phyloP scores from a whole-genome alignment of 192 early-diverging fungal genomes.

The Coemansia sp. region DNA sequence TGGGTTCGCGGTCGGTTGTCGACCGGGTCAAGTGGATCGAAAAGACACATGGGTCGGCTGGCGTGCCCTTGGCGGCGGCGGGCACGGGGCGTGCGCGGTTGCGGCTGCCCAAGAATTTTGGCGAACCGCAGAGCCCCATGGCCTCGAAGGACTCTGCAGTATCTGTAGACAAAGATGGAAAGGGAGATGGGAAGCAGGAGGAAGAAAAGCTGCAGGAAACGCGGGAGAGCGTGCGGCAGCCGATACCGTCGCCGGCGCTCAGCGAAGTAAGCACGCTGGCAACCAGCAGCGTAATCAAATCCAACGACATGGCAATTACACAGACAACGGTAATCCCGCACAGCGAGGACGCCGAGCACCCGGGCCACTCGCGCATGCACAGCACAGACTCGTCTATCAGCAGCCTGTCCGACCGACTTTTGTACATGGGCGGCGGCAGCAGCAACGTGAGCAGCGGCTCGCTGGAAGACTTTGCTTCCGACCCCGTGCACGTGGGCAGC shows the following conservation, averaged over 20 bases:
- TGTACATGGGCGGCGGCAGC: constrained; percentile 6
- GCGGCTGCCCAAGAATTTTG: constrained; percentile 35
- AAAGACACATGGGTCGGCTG: constrained; percentile 25
- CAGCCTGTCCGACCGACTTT: constrained; percentile 8
- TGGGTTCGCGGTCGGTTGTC: constrained; percentile 27
- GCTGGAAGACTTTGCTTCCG: constrained; percentile 11
- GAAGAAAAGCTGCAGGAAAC: neutral
- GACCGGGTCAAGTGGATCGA: constrained; percentile 51
- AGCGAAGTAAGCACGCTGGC: constrained; percentile 30
- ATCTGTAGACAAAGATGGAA: neutral
- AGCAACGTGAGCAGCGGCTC: constrained; percentile 12
- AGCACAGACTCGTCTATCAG: constrained; percentile 9
- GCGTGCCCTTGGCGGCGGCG: neutral
- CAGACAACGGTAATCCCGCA: too few relatives aligned
- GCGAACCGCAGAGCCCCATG: neutral
- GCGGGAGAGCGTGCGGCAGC: neutral
- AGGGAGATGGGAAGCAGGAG: neutral
- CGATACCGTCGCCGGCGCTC: constrained; percentile 26
- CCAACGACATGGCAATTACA: neutral
- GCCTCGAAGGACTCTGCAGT: too few relatives aligned
- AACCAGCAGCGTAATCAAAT: neutral
- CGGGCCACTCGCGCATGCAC: neutral
- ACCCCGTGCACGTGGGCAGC: constrained; percentile 21
- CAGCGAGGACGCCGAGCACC: too few relatives aligned
- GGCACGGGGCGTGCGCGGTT: constrained; percentile 18